phyloP scores from a whole-genome alignment of 2,329 filamentous ascomycete genomes.

The Penicillium sclerotigenum region DNA sequence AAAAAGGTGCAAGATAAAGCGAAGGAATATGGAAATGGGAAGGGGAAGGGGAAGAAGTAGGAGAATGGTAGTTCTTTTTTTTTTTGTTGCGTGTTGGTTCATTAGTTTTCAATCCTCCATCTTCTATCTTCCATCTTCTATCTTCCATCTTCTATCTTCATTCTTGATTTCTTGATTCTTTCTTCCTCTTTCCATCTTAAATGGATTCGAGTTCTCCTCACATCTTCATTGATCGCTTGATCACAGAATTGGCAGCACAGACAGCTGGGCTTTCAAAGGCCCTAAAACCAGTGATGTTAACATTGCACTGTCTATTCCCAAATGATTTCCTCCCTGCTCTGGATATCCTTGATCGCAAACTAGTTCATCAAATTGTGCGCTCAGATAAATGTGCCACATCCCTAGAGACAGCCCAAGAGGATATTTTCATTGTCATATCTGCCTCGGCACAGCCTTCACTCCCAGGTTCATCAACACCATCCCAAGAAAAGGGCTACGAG shows the following conservation, averaged over 20 bases:
- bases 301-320: conserved; percentile 82
- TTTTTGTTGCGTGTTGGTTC: no score
- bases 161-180: no score
- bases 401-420: conserved; percentile 8
- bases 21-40: background rate
- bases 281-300: conserved; percentile 62
- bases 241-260: conserved; percentile 18
- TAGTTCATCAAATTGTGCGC: conserved; percentile 58
- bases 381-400: background rate
- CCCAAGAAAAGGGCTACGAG: conserved; percentile 55
- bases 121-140: background rate
- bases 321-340: conserved; percentile 77
- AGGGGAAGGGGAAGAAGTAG: background rate
- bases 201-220: conserved; percentile 6
- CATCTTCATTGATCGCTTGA: conserved; percentile 26
- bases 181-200: background rate
- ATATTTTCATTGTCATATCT: conserved; percentile 65
- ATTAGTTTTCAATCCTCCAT: no score
- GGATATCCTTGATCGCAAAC: conserved; percentile 76
- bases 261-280: conserved; percentile 23
- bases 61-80: no score
- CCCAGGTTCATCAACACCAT: conserved; percentile 18
- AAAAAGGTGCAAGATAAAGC: background rate
- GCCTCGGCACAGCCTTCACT: conserved; percentile 40
- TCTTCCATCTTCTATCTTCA: background rate